phyloP scores from a whole-genome alignment of 371 early-diverging fungal species.

The Lichtheimia ornata region DNA sequence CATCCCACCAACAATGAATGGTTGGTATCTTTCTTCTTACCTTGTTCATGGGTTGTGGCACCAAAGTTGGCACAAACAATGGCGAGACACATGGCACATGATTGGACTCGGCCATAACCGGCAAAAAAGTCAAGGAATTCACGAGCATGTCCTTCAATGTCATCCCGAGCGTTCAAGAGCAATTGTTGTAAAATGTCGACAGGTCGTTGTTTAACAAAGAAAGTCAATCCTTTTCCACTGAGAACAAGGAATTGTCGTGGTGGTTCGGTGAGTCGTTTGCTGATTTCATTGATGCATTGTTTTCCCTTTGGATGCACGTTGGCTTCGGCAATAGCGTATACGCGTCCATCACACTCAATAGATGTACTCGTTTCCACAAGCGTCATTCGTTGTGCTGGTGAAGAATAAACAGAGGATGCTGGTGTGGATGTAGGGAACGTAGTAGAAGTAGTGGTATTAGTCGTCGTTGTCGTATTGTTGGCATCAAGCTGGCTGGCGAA shows the following conservation, averaged over 20 bases:
- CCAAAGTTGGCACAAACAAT: conserved; percentile 52
- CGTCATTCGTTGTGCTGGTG: neutral
- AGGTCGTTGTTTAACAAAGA: conserved; percentile 73
- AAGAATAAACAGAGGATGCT: neutral
- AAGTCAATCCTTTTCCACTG: conserved; percentile 66
- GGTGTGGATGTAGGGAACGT: neutral
- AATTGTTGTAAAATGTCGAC: conserved; percentile 69
- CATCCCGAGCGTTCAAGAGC: conserved; percentile 21
- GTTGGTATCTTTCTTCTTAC: conserved; percentile 8
- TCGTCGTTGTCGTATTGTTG: neutral
- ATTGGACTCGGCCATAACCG: conserved; percentile 59
- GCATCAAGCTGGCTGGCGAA: neutral
- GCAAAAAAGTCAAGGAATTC: conserved; percentile 59
- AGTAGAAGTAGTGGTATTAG: neutral
- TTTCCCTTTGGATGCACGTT: conserved; percentile 10
- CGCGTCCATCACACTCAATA: conserved; percentile 68
- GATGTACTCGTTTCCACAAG: conserved; percentile 19
- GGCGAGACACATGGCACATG: conserved; percentile 78
- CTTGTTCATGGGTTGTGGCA: conserved; percentile 13
- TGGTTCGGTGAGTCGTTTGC: conserved; percentile 57
- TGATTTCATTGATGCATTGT: conserved; percentile 53
- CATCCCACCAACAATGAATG: neutral
- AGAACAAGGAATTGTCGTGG: conserved; percentile 71
- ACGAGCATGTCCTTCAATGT: conserved; percentile 31
- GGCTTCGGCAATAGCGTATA: conserved; percentile 77